Percentiles rank a stretch among this genome's conserved stretches.
Conservation (phyloP, 495 filamentous ascomycete genomes). For the Daldinia childiae region DNA sequence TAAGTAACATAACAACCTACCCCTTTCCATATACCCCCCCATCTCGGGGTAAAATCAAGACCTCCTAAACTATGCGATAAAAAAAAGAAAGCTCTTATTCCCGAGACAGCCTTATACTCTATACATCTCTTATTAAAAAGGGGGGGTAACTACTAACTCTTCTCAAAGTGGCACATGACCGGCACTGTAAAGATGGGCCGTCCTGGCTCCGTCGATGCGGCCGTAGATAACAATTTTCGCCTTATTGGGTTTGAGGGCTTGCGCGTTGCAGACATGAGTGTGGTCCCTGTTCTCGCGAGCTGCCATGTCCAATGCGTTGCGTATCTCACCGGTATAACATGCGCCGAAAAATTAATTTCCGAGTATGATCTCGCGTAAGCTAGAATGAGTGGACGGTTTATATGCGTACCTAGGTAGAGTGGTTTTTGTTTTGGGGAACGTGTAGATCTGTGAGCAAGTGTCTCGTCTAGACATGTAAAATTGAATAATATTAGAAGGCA, state of each 20-base stretch:
- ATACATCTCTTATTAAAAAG: not conserved
- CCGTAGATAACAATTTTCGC: slow-evolving; percentile 65
- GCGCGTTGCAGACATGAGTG: slow-evolving; percentile 72
- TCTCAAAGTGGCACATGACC: slow-evolving; percentile 63
- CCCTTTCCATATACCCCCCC: not conserved
- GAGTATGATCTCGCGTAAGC: slow-evolving; percentile 50
- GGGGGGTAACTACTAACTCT: not conserved
- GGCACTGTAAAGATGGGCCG: slow-evolving; percentile 72
- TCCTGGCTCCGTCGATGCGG: slow-evolving; percentile 55
- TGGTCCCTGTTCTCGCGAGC: slow-evolving; percentile 64
- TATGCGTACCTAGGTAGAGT: not conserved
- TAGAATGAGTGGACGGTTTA: too few relatives aligned
- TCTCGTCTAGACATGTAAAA: too few relatives aligned
- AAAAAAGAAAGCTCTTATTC: not conserved
- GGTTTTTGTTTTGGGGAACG: not conserved
- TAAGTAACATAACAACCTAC: not conserved
- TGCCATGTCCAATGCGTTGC: slow-evolving; percentile 50
- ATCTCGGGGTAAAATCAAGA: not conserved
- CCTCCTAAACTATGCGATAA: not conserved
- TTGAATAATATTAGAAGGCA: too few relatives aligned
- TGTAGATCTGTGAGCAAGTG: not conserved
- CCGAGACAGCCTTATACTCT: not conserved
- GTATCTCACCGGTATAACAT: slow-evolving; percentile 52
- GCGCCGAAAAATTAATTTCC: slow-evolving; percentile 55
- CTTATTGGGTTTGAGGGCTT: slow-evolving; percentile 65